Conservation (phyloP, 129 eudicot species). For the Gnaphalium uliginosum region DNA sequence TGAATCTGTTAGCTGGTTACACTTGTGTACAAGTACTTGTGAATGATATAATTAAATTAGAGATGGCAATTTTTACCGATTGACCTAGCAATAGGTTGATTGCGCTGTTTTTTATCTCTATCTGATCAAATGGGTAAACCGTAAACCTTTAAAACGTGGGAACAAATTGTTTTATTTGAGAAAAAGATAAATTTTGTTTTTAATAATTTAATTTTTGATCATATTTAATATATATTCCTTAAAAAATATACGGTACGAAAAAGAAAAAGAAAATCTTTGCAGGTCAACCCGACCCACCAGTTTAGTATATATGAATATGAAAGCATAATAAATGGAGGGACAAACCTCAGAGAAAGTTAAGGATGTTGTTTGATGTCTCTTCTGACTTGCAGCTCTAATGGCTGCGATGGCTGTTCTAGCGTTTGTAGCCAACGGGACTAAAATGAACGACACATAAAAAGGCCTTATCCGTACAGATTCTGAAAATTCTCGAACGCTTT, state of each 20-base stretch:
- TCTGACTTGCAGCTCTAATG: slow-evolving; percentile 41
- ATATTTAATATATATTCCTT: too few species aligned
- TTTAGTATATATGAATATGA: not conserved
- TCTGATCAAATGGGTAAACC: too few species aligned
- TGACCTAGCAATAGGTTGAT: too few species aligned
- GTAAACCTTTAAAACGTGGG: too few species aligned
- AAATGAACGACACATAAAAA: slow-evolving; percentile 55
- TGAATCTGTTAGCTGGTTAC: not conserved
- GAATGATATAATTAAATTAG: not conserved
- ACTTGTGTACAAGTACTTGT: not conserved
- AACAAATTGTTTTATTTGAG: too few species aligned
- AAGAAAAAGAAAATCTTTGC: too few species aligned
- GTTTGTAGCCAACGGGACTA: slow-evolving; percentile 65
- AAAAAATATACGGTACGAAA: too few species aligned
- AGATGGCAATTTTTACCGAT: not conserved
- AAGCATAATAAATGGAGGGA: slow-evolving; percentile 8
- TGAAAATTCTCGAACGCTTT: slow-evolving; percentile 51
- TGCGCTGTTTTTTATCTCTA: too few species aligned
- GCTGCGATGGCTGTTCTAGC: slow-evolving; percentile 56
- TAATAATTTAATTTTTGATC: too few species aligned
- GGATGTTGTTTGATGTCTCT: slow-evolving; percentile 48
- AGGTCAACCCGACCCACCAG: not conserved
- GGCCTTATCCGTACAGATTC: slow-evolving; percentile 41
- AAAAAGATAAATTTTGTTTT: too few species aligned
- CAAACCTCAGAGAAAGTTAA: slow-evolving; percentile 69